Percentiles rank a stretch among this genome's conserved stretches.
These are phyloP conservation scores for Aeschynomene evenia DNA, from an alignment of 306 rosid genomes.

Conservation along the genomic window DNA sequence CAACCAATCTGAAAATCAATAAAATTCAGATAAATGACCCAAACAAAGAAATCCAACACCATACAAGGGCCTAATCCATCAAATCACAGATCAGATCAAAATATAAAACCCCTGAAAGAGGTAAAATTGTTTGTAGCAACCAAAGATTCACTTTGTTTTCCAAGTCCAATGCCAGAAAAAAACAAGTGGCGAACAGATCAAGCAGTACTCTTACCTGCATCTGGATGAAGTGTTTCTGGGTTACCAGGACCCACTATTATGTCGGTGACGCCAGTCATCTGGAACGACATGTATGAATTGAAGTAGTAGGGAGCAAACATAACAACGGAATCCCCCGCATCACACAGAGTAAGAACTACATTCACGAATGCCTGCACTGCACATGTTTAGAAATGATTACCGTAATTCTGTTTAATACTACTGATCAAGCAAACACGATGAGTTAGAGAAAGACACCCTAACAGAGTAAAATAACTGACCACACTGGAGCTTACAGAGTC, in stretches of 20 bases:
- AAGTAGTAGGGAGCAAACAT: conserved; percentile 95
- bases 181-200: conserved; percentile 5
- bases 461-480: neutral
- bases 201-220: conserved; percentile 61
- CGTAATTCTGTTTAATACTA: neutral
- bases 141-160: neutral
- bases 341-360: conserved; percentile 92
- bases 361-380: conserved; percentile 91
- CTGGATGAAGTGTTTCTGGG: conserved; percentile 81
- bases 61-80: neutral
- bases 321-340: conserved; percentile 85
- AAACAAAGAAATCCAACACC: neutral
- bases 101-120: neutral
- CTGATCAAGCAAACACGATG: neutral
- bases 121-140: neutral
- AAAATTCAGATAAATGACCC: conserved; percentile 11
- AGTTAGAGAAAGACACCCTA: too few relatives aligned
- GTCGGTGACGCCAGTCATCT: conserved; percentile 89
- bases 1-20: conserved; percentile 78
- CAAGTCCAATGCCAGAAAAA: neutral
- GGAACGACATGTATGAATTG: conserved; percentile 91
- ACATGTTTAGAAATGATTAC: conserved; percentile 29
- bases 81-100: neutral
- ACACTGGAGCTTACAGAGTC: neutral
- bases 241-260: conserved; percentile 82